Base-by-base conservation (phyloP, 805 yeast species). In the Ogataea naganishii region DNA sequence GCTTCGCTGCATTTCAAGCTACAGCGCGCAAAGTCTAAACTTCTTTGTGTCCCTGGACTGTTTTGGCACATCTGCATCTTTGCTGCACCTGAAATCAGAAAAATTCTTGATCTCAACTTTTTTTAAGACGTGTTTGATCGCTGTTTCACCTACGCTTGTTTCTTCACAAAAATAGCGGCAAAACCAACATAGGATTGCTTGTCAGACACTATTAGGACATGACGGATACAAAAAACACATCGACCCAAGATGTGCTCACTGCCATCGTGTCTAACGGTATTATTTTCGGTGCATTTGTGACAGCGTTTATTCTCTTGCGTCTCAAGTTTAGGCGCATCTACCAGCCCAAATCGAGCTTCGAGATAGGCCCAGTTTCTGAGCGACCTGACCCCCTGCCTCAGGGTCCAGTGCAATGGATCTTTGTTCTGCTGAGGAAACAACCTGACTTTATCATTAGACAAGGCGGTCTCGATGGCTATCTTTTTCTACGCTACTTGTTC, bases 401-500 rank as follows among this genome's bases (percentile, higher is more conserved):
- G 14, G 92, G 86, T 20, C 64, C 79, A 2, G 55, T 76, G 49
- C 60, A 68, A 19, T 88, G 96, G 97, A 34, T 86, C 8, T 39
- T 54, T 7, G 75, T 78, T 6, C 49, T 89, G 18, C 43, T 82
- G 29, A 57, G 67, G 27, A 77, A 81, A 47, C 72, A 84, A 1
- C 86, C 82, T 33, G 60, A 80, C 27, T 82, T 82, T 47, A 65
- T 88, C 32, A 72, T 89, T 35, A 76, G 79, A 40, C 94, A 89
- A 46, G 80, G 92, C 14, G 97, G 96, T 12, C 51, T 89, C n/a
- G 97, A 89, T 51, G 96, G 96, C 5, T 89, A 83, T 60, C 78
- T 92, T 49, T 89, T 88, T 53, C 58, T 86, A 37, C 66, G 98
- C 40, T 92, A 81, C 49, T 53, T 92, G 18, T 65, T 71, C 29